phyloP scores from a whole-genome alignment of 257 asterid genomes.

The Apocynum venetum region DNA sequence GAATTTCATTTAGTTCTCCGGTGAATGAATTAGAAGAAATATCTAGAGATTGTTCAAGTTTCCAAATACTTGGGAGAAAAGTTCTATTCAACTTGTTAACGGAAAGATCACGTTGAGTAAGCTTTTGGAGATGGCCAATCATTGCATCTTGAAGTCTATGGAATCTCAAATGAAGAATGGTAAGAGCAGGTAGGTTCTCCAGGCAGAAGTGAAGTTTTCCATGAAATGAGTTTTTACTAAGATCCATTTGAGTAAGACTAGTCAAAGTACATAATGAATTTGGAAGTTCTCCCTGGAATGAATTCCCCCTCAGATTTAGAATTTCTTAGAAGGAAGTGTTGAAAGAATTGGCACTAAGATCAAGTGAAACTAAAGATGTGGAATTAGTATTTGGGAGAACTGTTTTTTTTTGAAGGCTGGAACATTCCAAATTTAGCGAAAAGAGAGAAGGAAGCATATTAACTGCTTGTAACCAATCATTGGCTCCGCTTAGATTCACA shows the following conservation, averaged over 20 bases:
- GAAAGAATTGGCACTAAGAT: not conserved
- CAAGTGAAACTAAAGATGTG: slow-evolving; percentile 16
- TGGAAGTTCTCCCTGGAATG: not conserved
- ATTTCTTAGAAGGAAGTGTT: not conserved
- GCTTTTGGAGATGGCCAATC: not conserved
- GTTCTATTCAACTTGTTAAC: too few relatives aligned
- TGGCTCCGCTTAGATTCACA: not conserved
- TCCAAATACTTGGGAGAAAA: too few relatives aligned
- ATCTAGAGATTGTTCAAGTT: too few relatives aligned
- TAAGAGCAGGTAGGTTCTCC: too few relatives aligned
- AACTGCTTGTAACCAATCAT: slow-evolving; percentile 16
- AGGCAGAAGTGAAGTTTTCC: not conserved
- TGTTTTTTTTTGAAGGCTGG: too few relatives aligned
- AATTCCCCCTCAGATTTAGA: slow-evolving; percentile 2
- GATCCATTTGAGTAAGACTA: not conserved
- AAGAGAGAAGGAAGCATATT: slow-evolving; percentile 18
- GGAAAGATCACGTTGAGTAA: too few relatives aligned
- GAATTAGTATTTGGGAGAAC: not conserved
- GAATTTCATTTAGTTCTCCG: not conserved
- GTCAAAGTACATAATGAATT: slow-evolving; percentile 11
- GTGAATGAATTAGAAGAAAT: not conserved
- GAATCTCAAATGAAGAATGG: not conserved
- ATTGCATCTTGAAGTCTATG: not conserved
- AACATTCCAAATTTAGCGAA: not conserved
- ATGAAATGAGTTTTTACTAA: not conserved